Evolutionary conservation across 2,329 filamentous ascomycete genomes (phyloP).

Genomic region (Nothophaeocryptopus gaeumannii): DNA sequence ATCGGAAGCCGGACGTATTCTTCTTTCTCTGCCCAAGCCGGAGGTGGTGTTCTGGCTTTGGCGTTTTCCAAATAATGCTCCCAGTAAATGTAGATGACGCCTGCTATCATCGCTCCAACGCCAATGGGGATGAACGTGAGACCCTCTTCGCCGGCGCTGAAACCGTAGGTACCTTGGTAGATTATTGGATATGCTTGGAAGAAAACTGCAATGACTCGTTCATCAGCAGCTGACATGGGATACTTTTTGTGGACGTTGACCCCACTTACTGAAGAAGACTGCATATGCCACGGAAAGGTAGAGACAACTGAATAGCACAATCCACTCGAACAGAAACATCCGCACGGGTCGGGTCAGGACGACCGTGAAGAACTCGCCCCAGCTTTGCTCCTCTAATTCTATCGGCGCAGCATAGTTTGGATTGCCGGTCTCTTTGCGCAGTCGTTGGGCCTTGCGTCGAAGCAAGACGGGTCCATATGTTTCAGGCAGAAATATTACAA

Average conservation of each 20-base stretch:
- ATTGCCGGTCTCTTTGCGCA: constrained; percentile 59
- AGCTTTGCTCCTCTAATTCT: constrained; percentile 58
- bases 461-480: constrained; percentile 48
- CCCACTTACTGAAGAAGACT: constrained; percentile 56
- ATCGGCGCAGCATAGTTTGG: constrained; percentile 57
- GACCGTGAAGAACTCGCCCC: constrained; percentile 62
- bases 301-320: constrained; percentile 69
- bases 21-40: constrained; percentile 60
- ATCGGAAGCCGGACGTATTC: constrained; percentile 69
- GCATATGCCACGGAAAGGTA: constrained; percentile 63
- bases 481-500: constrained; percentile 60
- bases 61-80: constrained; percentile 59
- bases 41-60: constrained; percentile 39
- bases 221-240: background rate
- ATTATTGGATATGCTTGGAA: constrained; percentile 71
- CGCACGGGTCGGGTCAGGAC: constrained; percentile 68
- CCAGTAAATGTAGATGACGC: constrained; percentile 63
- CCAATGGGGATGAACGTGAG: constrained; percentile 68
- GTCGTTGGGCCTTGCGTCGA: constrained; percentile 48
- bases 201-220: constrained; percentile 48
- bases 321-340: constrained; percentile 72
- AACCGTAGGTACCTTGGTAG: constrained; percentile 61
- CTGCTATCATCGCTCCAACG: constrained; percentile 58
- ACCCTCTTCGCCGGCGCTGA: constrained; percentile 63
- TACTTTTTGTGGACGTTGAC: background rate